A percentile compares a stretch with the other conserved stretches of the same genome.
Conservation (phyloP, 108 stramenopile genomes). For the Poteriospumella lacustris region DNA sequence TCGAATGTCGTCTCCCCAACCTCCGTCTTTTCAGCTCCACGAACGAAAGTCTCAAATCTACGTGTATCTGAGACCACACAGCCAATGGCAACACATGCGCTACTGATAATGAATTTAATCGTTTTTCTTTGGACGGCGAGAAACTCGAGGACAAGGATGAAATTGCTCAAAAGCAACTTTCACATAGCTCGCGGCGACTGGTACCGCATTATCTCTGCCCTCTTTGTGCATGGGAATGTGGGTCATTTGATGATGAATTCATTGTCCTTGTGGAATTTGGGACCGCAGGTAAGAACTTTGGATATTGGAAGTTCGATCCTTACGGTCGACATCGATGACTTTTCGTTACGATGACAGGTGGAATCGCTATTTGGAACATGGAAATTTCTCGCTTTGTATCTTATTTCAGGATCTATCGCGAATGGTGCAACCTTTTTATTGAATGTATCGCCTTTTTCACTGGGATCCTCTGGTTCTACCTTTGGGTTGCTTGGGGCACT, state of each 20-base stretch:
- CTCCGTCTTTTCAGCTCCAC: too few relatives aligned
- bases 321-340: background rate
- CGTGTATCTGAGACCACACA: too few relatives aligned
- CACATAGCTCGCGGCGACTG: background rate
- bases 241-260: background rate
- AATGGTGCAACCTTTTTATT: background rate
- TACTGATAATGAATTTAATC: background rate
- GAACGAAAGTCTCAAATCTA: too few relatives aligned
- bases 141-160: background rate
- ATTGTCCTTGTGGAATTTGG: background rate
- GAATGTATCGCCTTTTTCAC: background rate
- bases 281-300: constrained; percentile 5
- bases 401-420: background rate
- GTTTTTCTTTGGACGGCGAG: background rate
- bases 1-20: too few relatives aligned
- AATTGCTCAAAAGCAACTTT: background rate
- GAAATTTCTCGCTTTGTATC: background rate
- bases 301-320: background rate
- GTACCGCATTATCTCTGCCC: background rate
- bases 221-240: background rate
- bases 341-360: background rate
- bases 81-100: background rate
- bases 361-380: background rate
- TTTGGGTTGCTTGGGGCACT: background rate
- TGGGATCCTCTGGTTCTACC: background rate